Base-by-base conservation (phyloP, 2,329 filamentous ascomycete species). In the Chalara sp. region DNA sequence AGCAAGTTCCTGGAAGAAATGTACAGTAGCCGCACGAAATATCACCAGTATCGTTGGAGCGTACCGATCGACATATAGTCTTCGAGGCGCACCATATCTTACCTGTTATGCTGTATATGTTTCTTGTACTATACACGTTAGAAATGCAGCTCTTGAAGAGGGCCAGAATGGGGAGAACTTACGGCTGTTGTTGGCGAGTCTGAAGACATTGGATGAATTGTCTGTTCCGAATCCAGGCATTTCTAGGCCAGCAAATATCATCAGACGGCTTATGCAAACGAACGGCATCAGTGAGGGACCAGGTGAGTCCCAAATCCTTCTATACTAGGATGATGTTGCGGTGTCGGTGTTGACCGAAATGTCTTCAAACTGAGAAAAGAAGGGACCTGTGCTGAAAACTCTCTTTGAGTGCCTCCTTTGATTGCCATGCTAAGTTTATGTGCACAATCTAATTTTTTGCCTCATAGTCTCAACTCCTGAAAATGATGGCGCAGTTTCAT, bases 31-130 rank as follows among this genome's bases (percentile, higher is more conserved):
- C 55, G 66, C 69, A 6, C 62, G 61, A 37, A 62, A 63, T 46
- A 69, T 70, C 46, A 65, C 70, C 13, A 64, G 67, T 48, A 59
- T 70, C 5, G 62, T 65, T 6, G 47, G 59, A 21, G 56, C 56
- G 8, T 74, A 73, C 47, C 65, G 67, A 41, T 61, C 64, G 1
- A 63, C 65, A 0, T 72, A 73, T 40, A 69, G 67, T 1, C 61
- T 74, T 0, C 64, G 68, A 1, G 63, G 67, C 2, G 70, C 70
- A 0, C 68, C 68, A 2, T 73, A 72, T 57, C 51, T 73, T 5
- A 61, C 72, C 5, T 68, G 67, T 28, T 73, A 73, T 47, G 68
- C 69, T 7, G 61, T 70, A 2, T 73, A 73, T 57, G 68, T 71
- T 11, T 65, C 69, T 3, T 70, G 67, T 51, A 70, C 68, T 1